Conservation (phyloP, 2,329 filamentous ascomycete genomes). For the Plenodomus lindquistii region DNA sequence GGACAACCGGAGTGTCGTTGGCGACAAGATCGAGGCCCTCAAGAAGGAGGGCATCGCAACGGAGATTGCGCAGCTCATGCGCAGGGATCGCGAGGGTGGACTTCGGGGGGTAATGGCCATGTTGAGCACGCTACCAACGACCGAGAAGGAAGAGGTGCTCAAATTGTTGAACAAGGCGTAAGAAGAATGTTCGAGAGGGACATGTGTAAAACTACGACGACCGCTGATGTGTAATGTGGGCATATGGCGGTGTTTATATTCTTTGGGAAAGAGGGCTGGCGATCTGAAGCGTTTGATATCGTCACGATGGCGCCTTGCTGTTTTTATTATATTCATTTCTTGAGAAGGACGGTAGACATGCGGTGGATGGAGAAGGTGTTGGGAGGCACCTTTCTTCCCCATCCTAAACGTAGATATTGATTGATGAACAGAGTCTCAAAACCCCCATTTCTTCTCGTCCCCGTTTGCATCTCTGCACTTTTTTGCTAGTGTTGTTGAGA, state of each 20-base stretch:
- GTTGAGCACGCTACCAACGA: constrained; percentile 81
- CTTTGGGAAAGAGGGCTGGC: constrained; percentile 2
- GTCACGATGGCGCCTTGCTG: not conserved
- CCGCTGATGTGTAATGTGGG: constrained; percentile 8
- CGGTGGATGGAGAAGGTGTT: constrained; percentile 10
- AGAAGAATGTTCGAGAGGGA: not conserved
- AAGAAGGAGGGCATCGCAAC: constrained; percentile 74
- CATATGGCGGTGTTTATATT: constrained; percentile 8
- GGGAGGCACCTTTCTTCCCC: constrained; percentile 17
- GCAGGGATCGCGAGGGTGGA: constrained; percentile 68
- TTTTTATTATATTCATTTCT: constrained; percentile 5
- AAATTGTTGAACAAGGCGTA: constrained; percentile 55
- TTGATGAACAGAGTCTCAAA: not conserved
- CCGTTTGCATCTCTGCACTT: no score
- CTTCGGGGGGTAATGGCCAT: constrained; percentile 87
- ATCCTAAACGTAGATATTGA: not conserved
- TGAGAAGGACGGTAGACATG: constrained; percentile 5
- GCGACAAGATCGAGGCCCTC: constrained; percentile 81
- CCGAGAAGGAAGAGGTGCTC: constrained; percentile 83
- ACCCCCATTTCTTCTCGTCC: not conserved
- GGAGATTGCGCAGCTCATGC: constrained; percentile 70
- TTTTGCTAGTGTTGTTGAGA: no score
- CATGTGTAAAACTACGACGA: not conserved
- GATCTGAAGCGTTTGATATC: constrained; percentile 9
- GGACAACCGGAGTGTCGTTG: constrained; percentile 82